Conservation (phyloP, 148 eudicot species). For the Vaccinium macrocarpon region DNA sequence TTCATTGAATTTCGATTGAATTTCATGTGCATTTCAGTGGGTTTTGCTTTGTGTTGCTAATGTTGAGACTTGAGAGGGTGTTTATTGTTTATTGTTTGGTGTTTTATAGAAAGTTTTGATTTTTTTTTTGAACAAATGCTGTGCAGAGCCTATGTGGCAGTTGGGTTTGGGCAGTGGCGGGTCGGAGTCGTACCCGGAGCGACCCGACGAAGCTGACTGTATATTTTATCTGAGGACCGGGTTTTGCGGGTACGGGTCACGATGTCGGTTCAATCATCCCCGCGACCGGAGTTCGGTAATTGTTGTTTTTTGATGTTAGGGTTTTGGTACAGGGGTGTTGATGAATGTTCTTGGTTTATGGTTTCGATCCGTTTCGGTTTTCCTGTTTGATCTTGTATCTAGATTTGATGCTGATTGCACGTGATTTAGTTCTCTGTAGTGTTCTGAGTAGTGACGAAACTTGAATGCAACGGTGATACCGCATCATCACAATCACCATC, state of each 20-base stretch:
- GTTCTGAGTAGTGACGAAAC: background rate
- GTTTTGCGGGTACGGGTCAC: conserved; percentile 70
- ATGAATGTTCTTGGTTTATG: background rate
- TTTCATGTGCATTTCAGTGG: conserved; percentile 18
- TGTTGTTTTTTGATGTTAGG: background rate
- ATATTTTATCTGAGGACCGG: conserved; percentile 70
- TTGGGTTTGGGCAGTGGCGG: conserved; percentile 53
- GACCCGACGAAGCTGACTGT: conserved; percentile 84
- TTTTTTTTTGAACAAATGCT: conserved; percentile 6
- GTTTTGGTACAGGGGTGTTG: background rate
- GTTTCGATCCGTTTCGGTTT: background rate
- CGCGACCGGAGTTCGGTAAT: conserved; percentile 57
- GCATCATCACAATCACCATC: background rate
- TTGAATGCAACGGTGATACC: background rate
- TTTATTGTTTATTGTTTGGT: background rate
- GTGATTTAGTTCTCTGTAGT: background rate
- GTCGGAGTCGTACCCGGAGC: conserved; percentile 60
- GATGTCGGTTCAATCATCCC: conserved; percentile 97
- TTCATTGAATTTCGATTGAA: conserved; percentile 12
- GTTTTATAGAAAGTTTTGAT: conserved; percentile 14
- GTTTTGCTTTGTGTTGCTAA: conserved; percentile 17
- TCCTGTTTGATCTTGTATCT: background rate
- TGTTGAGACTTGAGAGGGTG: conserved; percentile 20
- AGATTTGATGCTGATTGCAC: conserved; percentile 1
- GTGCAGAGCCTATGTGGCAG: conserved; percentile 81